Evolutionary conservation across 768 basidiomycete species (phyloP).

Genomic region (Agaricus sinodeliciosus): DNA sequence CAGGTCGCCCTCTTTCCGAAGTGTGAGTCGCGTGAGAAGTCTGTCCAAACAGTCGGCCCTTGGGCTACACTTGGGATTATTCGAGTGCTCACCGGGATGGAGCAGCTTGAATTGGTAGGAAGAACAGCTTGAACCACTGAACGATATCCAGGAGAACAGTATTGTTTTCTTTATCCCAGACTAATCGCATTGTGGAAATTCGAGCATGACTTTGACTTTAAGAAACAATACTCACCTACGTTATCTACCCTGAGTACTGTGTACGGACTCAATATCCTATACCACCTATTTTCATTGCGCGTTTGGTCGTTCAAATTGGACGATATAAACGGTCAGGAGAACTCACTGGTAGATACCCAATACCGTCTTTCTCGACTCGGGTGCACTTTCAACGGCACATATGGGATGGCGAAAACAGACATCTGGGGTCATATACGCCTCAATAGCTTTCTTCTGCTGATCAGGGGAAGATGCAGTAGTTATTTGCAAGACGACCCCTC

Average conservation of each 20-base stretch:
- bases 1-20: slow-evolving; percentile 33
- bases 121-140: slow-evolving; percentile 48
- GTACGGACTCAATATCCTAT: slow-evolving; percentile 53
- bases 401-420: slow-evolving; percentile 56
- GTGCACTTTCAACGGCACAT: slow-evolving; percentile 37
- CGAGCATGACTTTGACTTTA: background rate
- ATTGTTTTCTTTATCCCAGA: slow-evolving; percentile 37
- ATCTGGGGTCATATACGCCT: slow-evolving; percentile 45
- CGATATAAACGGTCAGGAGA: background rate
- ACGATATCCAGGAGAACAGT: slow-evolving; percentile 44
- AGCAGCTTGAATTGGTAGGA: slow-evolving; percentile 35
- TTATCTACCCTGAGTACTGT: slow-evolving; percentile 33
- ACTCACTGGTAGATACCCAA: slow-evolving; percentile 53
- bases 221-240: slow-evolving; percentile 28
- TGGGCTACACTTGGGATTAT: background rate
- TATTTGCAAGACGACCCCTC: slow-evolving; percentile 34
- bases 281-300: slow-evolving; percentile 37
- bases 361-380: slow-evolving; percentile 48
- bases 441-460: slow-evolving; percentile 38
- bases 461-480: slow-evolving; percentile 44
- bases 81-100: slow-evolving; percentile 35
- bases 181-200: slow-evolving; percentile 21
- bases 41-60: slow-evolving; percentile 20
- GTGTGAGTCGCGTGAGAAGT: slow-evolving; percentile 42
- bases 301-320: background rate